Evolutionary conservation across 768 basidiomycete species (phyloP).

Genomic region (Scleroderma citrinum): DNA sequence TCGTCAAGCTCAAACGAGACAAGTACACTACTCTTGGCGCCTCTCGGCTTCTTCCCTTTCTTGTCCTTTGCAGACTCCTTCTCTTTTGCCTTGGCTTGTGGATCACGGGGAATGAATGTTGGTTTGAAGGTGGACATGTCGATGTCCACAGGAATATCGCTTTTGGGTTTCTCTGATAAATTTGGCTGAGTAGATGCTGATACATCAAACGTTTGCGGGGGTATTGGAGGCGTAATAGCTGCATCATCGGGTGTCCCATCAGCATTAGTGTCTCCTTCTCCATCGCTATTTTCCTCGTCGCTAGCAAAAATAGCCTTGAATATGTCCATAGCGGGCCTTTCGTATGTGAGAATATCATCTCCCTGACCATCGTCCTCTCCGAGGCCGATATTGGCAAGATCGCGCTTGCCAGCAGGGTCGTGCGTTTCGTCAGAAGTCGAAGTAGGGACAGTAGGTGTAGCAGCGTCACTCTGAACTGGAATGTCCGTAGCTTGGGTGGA

Average conservation of each 20-base stretch:
- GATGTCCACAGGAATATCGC: slow-evolving; percentile 18
- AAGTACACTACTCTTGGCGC: slow-evolving; percentile 36
- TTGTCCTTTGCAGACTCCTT: slow-evolving; percentile 45
- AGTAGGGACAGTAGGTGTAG: neutral
- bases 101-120: slow-evolving; percentile 62
- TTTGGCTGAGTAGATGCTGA: slow-evolving; percentile 3
- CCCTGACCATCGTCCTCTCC: slow-evolving; percentile 93
- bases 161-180: neutral
- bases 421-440: neutral
- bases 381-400: slow-evolving; percentile 77
- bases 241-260: slow-evolving; percentile 1
- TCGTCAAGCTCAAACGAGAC: slow-evolving; percentile 80
- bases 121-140: slow-evolving; percentile 82
- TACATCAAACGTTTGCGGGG: slow-evolving; percentile 10
- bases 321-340: slow-evolving; percentile 83
- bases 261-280: slow-evolving; percentile 39
- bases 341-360: slow-evolving; percentile 79
- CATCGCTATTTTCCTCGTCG: slow-evolving; percentile 82
- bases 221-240: slow-evolving; percentile 1
- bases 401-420: slow-evolving; percentile 34
- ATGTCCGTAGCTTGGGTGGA: slow-evolving; percentile 10
- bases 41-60: slow-evolving; percentile 42
- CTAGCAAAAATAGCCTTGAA: slow-evolving; percentile 99
- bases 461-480: neutral
- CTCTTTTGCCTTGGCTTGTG: slow-evolving; percentile 31